These are phyloP conservation scores for Tolypocladium guangdongense DNA, from an alignment of 2,329 filamentous ascomycete genomes.

Conservation along the genomic window DNA sequence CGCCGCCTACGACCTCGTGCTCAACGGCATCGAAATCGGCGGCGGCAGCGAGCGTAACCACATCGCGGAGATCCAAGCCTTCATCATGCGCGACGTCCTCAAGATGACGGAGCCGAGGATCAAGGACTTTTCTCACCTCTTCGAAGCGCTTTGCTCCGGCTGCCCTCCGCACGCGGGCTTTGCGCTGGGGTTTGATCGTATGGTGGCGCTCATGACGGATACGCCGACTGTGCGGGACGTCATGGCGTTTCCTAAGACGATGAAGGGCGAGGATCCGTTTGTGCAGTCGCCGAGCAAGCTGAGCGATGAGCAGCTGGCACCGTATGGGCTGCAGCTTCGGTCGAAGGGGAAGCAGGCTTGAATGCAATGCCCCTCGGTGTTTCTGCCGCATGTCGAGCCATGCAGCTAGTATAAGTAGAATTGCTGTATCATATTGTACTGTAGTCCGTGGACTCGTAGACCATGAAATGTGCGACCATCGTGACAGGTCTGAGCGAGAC, in stretches of 20 bases:
- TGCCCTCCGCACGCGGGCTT: constrained; percentile 94
- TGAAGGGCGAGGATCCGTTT: constrained; percentile 76
- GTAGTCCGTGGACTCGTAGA: not conserved
- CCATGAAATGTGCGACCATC: not conserved
- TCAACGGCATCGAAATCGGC: constrained; percentile 90
- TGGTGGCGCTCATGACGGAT: constrained; percentile 70
- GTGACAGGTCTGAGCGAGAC: no score
- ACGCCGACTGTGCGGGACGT: constrained; percentile 77
- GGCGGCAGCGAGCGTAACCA: constrained; percentile 92
- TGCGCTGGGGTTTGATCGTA: constrained; percentile 80
- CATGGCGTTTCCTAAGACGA: constrained; percentile 93
- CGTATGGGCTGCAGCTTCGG: constrained; percentile 31
- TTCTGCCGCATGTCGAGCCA: no score
- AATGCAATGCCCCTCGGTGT: not conserved
- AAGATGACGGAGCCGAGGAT: constrained; percentile 63
- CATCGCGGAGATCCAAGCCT: constrained; percentile 69
- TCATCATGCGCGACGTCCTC: constrained; percentile 73
- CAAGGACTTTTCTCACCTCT: constrained; percentile 73
- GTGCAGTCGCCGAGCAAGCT: constrained; percentile 67
- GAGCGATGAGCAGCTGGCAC: constrained; percentile 41
- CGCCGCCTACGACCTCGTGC: constrained; percentile 90
- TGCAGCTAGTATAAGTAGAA: not conserved
- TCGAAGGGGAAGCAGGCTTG: not conserved
- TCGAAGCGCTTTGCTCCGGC: constrained; percentile 70
- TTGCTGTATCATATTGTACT: not conserved